Base-by-base conservation (phyloP, 2,329 filamentous ascomycete species). In the Venturia nashicola region DNA sequence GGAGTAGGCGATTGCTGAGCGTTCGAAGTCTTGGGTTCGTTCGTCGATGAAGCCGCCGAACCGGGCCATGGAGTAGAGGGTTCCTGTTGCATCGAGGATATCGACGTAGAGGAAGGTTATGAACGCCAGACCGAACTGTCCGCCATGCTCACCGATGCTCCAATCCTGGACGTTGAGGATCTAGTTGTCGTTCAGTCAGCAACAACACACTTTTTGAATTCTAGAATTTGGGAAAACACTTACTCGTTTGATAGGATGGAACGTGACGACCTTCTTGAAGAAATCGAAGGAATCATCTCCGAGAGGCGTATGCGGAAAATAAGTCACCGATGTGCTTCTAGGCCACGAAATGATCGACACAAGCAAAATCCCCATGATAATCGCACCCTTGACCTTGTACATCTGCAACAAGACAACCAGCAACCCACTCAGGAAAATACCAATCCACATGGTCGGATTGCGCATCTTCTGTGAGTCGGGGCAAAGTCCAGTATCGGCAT, bases 311-410 rank as follows among this genome's bases (percentile, higher is more conserved):
- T 92, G 80, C 0, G 91, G 90, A 76, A 96, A 95, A 74, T 88
- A 91, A 6, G 90, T 93, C 64, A 95, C 86, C 0, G 82, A 73
- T 0, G 90, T 93, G 20, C 79, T 77, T 32, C 91, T 84, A 0
- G 91, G 91, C 91, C 91, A 96, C 9, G 90, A 95, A 73, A 94
- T 91, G 75, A 95, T 87, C 67, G 87, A 91, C 64, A 95, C 90
- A 34, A 95, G 83, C 34, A 92, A 73, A 67, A 95, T 94, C 44
- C 91, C 91, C 43, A 84, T 82, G 69, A 95, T 91, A 70, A 96
- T 88, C 64, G 91, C 91, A 65, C 90, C 90, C 77, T 93, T 93
- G 74, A 95, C 84, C 23, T 90, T 86, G 74, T 91, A 95, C 79
- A 92, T 83, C 86, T 93, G 89, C 63, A 95, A 78, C 67, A 94